phyloP scores from a whole-genome alignment of 2,329 filamentous ascomycete genomes.

The Coniochaeta ligniaria region DNA sequence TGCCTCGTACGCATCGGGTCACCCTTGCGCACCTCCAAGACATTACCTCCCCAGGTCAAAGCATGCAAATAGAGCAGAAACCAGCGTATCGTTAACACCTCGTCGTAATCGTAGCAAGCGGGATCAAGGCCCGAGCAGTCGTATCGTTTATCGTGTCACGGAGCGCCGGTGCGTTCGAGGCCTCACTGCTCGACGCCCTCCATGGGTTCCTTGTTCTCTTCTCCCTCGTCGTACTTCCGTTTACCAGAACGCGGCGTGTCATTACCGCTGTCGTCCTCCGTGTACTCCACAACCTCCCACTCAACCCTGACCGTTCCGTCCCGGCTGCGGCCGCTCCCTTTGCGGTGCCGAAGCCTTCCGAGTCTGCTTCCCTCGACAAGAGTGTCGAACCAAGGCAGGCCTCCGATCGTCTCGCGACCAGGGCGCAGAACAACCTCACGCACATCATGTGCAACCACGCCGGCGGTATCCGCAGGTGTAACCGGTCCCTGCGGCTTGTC shows the following conservation, averaged over 20 bases:
- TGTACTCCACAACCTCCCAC: slow-evolving; percentile 80
- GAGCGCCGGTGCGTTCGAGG: neutral
- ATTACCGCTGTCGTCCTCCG: slow-evolving; percentile 30
- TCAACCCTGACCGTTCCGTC: slow-evolving; percentile 63
- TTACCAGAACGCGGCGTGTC: slow-evolving; percentile 34
- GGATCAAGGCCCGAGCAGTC: neutral
- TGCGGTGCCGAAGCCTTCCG: slow-evolving; percentile 51
- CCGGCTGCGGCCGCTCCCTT: slow-evolving; percentile 43
- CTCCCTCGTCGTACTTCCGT: slow-evolving; percentile 42
- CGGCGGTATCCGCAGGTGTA: slow-evolving; percentile 17
- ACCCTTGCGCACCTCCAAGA: neutral
- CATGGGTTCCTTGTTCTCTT: slow-evolving; percentile 15
- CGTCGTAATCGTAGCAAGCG: neutral
- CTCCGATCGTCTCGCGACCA: slow-evolving; percentile 59
- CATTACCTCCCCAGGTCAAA: neutral
- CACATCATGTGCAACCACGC: slow-evolving; percentile 19
- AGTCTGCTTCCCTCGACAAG: slow-evolving; percentile 71
- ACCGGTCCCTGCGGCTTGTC: slow-evolving; percentile 18
- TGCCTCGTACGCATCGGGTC: neutral
- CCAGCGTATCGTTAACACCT: neutral
- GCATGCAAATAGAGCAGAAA: neutral
- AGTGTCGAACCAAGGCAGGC: slow-evolving; percentile 79
- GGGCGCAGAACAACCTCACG: slow-evolving; percentile 2
- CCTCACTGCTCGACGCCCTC: slow-evolving; percentile 7
- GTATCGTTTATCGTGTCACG: neutral